Base-by-base conservation (phyloP, 495 filamentous ascomycete species). In the Lasiosphaeria hispida region DNA sequence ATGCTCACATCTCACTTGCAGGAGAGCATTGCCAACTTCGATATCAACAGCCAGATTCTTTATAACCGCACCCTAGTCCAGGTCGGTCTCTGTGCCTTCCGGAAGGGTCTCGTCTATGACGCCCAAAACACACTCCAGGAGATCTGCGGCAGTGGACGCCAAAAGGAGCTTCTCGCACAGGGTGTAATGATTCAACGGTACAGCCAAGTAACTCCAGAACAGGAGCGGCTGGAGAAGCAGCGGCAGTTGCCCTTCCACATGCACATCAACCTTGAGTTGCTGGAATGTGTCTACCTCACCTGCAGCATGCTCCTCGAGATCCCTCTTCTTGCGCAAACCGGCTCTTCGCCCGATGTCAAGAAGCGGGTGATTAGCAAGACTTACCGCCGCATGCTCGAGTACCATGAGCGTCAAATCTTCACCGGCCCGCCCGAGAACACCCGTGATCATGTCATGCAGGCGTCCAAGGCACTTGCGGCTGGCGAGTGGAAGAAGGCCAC, bases 1-100 rank as follows among this genome's bases (percentile, higher is more conserved):
- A 93, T 97, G 88, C 84, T 99, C 69, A 97, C 97, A 88, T 97
- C 95, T n/a, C 94, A 99, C 76, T 76, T 99, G 66, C 90, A 96
- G 68, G 94, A 99, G 77, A 96, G 86, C 61, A 97, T 97, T 72
- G 77, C 81, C 72, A 95, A 87, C 73, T 97, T 97, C 71, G 94
- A 97, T 66, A 87, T 99, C 65, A 88, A 85, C 74, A 96, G 90
- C 36, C 94, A 99, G 74, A 99, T 99, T 60, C 88, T 97, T 54
- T 99, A 92, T 85, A 99, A 99, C 82, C 87, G 94, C 50, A 96
- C 94, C 11, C 82, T 99, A 18, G 95, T 97, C 38, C 94, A 99
- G 77, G 94, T 97, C 43, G 94, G 94, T 62, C 88, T 99, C 48
- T 97, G 95, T 69, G 95, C 95, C 44, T 99, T 99, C 87, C 89